These are phyloP conservation scores for Linanthus parryae DNA, from an alignment of 148 eudicot genomes.

Conservation along the genomic window DNA sequence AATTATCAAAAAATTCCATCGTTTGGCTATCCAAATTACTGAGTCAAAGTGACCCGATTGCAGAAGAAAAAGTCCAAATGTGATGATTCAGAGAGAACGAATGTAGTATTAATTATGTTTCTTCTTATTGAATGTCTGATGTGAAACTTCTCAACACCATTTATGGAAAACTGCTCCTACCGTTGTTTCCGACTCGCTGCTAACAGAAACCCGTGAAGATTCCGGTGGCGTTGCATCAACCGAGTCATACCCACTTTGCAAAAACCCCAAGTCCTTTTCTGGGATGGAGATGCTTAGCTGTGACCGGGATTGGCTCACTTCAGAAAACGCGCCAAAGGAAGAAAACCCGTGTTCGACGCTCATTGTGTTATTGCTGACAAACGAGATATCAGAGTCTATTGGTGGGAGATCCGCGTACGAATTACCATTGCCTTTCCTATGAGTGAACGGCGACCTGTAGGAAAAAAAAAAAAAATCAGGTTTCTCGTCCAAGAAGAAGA, in stretches of 20 bases:
- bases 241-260: neutral
- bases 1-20: too few relatives aligned
- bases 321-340: conserved; percentile 22
- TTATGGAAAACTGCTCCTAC: too few relatives aligned
- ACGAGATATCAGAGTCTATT: conserved; percentile 7
- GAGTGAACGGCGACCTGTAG: conserved; percentile 76
- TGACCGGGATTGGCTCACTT: conserved; percentile 1
- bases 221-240: neutral
- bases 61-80: too few relatives aligned
- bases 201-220: neutral
- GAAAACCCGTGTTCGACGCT: conserved; percentile 47
- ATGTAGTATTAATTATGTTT: too few relatives aligned
- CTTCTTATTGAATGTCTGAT: too few relatives aligned
- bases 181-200: too few relatives aligned
- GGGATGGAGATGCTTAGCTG: neutral
- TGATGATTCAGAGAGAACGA: too few relatives aligned
- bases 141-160: too few relatives aligned
- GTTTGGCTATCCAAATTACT: too few relatives aligned
- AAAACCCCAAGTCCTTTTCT: neutral
- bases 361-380: conserved; percentile 21
- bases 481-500: neutral
- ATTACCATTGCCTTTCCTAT: conserved; percentile 47
- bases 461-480: too few relatives aligned
- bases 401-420: conserved; percentile 49
- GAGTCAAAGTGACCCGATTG: too few relatives aligned